Percentiles rank a stretch among this genome's conserved stretches.
Conservation (phyloP, 2,329 filamentous ascomycete genomes). For the Phialemonium atrogriseum region DNA sequence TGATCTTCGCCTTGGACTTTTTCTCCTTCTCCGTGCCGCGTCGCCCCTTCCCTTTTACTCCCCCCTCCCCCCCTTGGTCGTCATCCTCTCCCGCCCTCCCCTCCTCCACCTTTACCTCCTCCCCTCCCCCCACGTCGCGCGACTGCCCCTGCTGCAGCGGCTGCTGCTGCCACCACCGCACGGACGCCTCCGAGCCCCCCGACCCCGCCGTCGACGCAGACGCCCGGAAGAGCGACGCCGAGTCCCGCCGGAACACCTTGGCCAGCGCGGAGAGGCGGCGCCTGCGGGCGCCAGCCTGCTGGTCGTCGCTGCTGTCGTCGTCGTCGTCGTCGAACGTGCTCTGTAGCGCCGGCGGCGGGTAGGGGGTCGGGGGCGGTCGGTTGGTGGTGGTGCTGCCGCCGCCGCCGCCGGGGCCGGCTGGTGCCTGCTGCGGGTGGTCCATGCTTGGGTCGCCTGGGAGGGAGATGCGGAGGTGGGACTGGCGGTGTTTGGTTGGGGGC, state of each 20-base stretch:
- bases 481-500: not conserved
- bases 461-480: slow-evolving; percentile 2
- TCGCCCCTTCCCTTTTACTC: too few relatives aligned
- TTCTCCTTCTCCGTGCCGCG: too few relatives aligned
- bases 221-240: slow-evolving; percentile 4
- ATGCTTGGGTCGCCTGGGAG: not conserved
- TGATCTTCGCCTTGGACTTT: too few relatives aligned
- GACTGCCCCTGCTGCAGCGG: slow-evolving; percentile 3
- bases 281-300: not conserved
- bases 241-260: slow-evolving; percentile 4
- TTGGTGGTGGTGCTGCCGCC: too few relatives aligned
- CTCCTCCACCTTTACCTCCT: slow-evolving; percentile 1
- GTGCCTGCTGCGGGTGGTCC: too few relatives aligned
- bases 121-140: slow-evolving; percentile 5
- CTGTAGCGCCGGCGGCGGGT: slow-evolving; percentile 4
- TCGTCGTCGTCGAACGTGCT: slow-evolving; percentile 14
- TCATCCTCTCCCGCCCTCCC: slow-evolving; percentile 1
- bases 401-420: too few relatives aligned
- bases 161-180: slow-evolving; percentile 1
- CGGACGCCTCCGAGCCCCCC: too few relatives aligned
- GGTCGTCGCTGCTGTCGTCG: slow-evolving; percentile 5
- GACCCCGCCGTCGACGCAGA: too few relatives aligned
- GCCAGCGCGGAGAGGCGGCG: slow-evolving; percentile 1
- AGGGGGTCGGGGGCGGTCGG: slow-evolving; percentile 9
- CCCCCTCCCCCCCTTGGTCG: too few relatives aligned